Evolutionary conservation across 2,329 filamentous ascomycete genomes (phyloP), one percentile per base, ranked within the genome.

Genomic region (Pyricularia pennisetigena): DNA sequence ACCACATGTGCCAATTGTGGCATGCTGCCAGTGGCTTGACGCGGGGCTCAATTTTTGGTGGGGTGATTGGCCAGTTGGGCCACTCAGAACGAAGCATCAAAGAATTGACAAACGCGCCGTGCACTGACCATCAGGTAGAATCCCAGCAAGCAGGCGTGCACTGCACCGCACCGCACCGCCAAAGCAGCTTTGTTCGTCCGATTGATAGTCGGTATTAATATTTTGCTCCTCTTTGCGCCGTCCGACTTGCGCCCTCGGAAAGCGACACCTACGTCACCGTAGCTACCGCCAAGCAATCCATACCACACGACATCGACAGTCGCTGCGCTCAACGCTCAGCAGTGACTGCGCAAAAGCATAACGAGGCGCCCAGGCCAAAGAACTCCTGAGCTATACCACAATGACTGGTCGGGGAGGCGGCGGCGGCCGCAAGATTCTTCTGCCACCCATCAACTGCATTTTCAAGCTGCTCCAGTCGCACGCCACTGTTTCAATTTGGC

Each of bases 401-500:
- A 88, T 88, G 85, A 85, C 84, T 73, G 86, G 86, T 75, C 84
- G 86, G 74, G 84, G 83, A 74, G 85, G 84, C 76, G 85, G 83
- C 75, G 83, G 85, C 76, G 83, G 83, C 74, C 85, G 85, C 79
- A 84, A 85, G 74, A 85, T 88, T 73, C 76, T 88, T 73, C 80
- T 88, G 68, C 85, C 85, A 69, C 86, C 85, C 57, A 88, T 88
- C 82, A 94, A 95, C 81, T 93, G 93, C 80, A 94, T 95, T 78
- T 95, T 95, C 87, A 97, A 95, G 84, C 90, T 97, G 57, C 86
- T 98, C 10, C 94, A 89, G 75, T 82, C 80, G 79, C 90, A 93
- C 75, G 89, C 91, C 20, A 94, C 90, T 1, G 93, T 98, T 57
- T 92, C 91, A 74, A 92, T 99, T 76, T 99, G 95, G 95, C 84